These are phyloP conservation scores for Aristolochia californica DNA, from an alignment of 164 flowering plant genomes.

Conservation along the genomic window DNA sequence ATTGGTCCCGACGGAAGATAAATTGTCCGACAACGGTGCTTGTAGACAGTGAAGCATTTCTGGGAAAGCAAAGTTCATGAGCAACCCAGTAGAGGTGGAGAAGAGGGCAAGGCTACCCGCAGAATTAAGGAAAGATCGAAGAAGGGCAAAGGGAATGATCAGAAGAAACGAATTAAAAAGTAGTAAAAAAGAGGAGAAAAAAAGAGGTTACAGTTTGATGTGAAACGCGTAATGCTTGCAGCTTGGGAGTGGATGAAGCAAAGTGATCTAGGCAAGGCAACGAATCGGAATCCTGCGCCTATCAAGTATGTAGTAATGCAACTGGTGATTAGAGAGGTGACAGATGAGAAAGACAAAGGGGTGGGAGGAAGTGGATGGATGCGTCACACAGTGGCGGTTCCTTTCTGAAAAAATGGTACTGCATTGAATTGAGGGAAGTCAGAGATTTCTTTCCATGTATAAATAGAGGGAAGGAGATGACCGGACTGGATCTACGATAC, in stretches of 20 bases:
- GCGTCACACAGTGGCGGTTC: too few relatives aligned
- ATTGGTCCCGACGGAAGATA: constrained; percentile 26
- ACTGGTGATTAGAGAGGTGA: background rate
- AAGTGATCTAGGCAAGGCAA: too few relatives aligned
- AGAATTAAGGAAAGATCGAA: too few relatives aligned
- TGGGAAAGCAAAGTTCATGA: constrained; percentile 29
- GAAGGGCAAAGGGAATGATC: background rate
- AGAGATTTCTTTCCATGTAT: background rate
- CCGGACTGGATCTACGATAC: background rate
- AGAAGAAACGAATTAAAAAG: background rate
- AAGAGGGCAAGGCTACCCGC: too few relatives aligned
- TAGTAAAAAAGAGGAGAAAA: background rate
- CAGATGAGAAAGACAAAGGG: background rate
- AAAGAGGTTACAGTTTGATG: too few relatives aligned
- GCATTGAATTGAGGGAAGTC: background rate
- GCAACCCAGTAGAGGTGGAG: background rate
- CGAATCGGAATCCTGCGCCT: too few relatives aligned
- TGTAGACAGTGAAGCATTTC: constrained; percentile 45
- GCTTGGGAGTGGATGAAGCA: background rate
- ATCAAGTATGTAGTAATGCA: too few relatives aligned
- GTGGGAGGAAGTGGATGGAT: background rate
- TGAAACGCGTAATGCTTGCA: too few relatives aligned
- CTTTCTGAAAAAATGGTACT: too few relatives aligned
- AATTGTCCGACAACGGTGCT: background rate
- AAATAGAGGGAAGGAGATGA: background rate